Conservation (phyloP, 2,329 filamentous ascomycete genomes). For the Cladorrhinum sp. region DNA sequence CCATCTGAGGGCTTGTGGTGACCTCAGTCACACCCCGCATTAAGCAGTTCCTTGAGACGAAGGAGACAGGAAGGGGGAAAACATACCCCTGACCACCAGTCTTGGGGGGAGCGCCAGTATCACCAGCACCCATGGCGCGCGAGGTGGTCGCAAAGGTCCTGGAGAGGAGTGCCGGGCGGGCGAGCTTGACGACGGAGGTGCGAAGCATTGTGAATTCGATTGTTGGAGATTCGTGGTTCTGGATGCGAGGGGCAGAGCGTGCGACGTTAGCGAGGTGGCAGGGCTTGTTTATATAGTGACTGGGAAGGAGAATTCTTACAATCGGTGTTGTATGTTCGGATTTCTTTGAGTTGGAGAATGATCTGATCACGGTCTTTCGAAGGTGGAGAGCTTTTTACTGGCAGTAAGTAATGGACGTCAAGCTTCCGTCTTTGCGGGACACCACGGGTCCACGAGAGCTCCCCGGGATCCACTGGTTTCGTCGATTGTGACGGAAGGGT, state of each 20-base stretch:
- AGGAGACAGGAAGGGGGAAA: neutral
- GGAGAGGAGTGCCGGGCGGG: conserved; percentile 52
- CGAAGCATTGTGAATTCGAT: conserved; percentile 59
- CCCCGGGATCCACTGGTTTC: neutral
- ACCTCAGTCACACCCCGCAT: neutral
- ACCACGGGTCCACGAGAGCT: conserved; percentile 2
- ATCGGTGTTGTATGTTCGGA: conserved; percentile 1
- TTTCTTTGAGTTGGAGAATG: conserved; percentile 13
- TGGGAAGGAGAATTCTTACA: neutral
- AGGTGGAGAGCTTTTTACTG: conserved; percentile 18
- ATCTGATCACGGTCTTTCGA: conserved; percentile 16
- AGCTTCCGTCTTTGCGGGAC: conserved; percentile 18
- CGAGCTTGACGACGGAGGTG: conserved; percentile 54
- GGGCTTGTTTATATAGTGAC: neutral
- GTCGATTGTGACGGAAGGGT: conserved; percentile 1
- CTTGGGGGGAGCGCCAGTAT: conserved; percentile 61
- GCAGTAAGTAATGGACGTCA: conserved; percentile 15
- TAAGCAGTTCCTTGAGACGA: neutral
- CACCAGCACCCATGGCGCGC: conserved; percentile 65
- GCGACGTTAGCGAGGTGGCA: neutral
- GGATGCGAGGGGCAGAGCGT: neutral
- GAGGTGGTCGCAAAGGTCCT: conserved; percentile 62
- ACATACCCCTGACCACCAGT: conserved; percentile 54
- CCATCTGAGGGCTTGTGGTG: neutral
- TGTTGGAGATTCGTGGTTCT: conserved; percentile 10